Conservation (phyloP, 148 eudicot genomes). For the Persicaria maculosa region DNA sequence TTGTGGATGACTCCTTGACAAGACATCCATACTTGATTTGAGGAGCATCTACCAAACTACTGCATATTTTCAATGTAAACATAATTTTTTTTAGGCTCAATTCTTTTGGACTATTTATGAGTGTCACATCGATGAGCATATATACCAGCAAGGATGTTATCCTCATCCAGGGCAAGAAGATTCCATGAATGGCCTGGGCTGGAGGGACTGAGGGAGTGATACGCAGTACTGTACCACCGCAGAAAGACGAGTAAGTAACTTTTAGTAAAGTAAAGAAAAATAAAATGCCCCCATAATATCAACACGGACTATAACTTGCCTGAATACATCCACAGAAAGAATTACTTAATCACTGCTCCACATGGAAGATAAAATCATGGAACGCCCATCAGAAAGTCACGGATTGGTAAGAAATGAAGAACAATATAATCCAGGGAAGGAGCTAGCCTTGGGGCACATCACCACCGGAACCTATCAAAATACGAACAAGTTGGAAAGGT, state of each 20-base stretch:
- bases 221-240: constrained; percentile 61
- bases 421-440: constrained; percentile 84
- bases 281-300: not conserved
- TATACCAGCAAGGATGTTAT: constrained; percentile 82
- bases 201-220: constrained; percentile 58
- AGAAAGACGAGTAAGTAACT: constrained; percentile 15
- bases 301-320: constrained; percentile 27
- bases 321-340: constrained; percentile 62
- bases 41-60: constrained; percentile 70
- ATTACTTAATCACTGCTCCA: constrained; percentile 78
- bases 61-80: constrained; percentile 39
- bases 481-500: constrained; percentile 8
- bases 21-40: constrained; percentile 62
- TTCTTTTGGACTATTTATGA: not conserved
- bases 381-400: constrained; percentile 89
- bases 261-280: constrained; percentile 6
- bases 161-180: constrained; percentile 66
- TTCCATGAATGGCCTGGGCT: constrained; percentile 59
- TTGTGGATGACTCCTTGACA: constrained; percentile 31
- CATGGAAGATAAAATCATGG: constrained; percentile 63
- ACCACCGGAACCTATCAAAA: constrained; percentile 71
- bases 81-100: constrained; percentile 6
- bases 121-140: constrained; percentile 5
- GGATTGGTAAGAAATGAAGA: constrained; percentile 44
- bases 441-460: constrained; percentile 67